These are phyloP conservation scores for Colletotrichum lini DNA, from an alignment of 2,329 filamentous ascomycete genomes.

Conservation along the genomic window DNA sequence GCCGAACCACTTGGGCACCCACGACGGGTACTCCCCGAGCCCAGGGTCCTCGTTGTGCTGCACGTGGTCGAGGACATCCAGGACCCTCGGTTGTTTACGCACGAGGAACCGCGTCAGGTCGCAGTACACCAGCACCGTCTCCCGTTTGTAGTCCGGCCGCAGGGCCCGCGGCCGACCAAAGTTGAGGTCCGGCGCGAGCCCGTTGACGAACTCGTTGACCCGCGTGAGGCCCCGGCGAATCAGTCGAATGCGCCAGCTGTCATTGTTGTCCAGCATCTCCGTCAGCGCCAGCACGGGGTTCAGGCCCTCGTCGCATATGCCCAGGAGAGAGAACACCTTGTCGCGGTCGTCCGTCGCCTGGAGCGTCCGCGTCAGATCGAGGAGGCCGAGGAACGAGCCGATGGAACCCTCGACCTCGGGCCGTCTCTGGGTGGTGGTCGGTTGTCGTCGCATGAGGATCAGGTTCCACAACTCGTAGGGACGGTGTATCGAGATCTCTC, in stretches of 20 bases:
- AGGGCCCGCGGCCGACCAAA: constrained; percentile 37
- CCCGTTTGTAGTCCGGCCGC: constrained; percentile 38
- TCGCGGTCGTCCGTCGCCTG: constrained; percentile 34
- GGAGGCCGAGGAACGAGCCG: constrained; percentile 25
- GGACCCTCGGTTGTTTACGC: constrained; percentile 33
- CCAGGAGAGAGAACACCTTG: constrained; percentile 34
- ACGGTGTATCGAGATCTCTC: constrained; percentile 7
- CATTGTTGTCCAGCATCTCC: constrained; percentile 11
- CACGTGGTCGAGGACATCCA: constrained; percentile 41
- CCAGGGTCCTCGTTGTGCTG: constrained; percentile 37
- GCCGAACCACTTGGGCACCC: constrained; percentile 43
- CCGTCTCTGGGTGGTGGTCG: background rate
- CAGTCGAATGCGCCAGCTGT: constrained; percentile 29
- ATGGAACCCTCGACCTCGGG: constrained; percentile 27
- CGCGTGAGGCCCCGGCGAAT: constrained; percentile 35
- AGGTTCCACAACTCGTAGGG: constrained; percentile 35
- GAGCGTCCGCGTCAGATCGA: constrained; percentile 34
- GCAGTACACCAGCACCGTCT: constrained; percentile 36
- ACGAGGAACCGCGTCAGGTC: constrained; percentile 42
- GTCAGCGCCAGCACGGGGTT: constrained; percentile 35
- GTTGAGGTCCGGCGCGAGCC: constrained; percentile 18
- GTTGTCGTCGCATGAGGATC: constrained; percentile 25
- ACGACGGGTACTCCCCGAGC: constrained; percentile 38
- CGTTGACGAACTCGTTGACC: constrained; percentile 31
- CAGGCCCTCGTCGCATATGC: constrained; percentile 35